These are phyloP conservation scores for Penicillium psychrosexuale DNA, from an alignment of 2,329 filamentous ascomycete species.

Conservation along the genomic window DNA sequence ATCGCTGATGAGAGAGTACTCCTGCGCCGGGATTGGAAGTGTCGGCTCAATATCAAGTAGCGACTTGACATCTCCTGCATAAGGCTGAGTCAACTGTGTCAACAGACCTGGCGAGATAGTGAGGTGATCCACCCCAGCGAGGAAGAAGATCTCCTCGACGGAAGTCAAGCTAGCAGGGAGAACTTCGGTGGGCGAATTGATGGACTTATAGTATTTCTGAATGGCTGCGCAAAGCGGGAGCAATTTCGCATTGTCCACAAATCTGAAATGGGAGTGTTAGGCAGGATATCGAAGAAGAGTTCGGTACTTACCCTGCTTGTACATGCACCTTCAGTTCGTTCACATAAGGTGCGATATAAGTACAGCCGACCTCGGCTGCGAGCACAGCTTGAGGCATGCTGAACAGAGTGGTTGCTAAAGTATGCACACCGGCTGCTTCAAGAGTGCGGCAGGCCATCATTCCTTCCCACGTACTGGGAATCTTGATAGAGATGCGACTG, in stretches of 20 bases:
- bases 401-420: slow-evolving; percentile 63
- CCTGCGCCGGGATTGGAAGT: slow-evolving; percentile 8
- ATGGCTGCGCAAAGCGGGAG: slow-evolving; percentile 52
- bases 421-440: slow-evolving; percentile 54
- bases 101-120: slow-evolving; percentile 58
- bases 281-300: background rate
- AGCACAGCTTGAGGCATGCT: slow-evolving; percentile 59
- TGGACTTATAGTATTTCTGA: slow-evolving; percentile 52
- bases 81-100: slow-evolving; percentile 44
- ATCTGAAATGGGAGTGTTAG: slow-evolving; percentile 11
- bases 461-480: slow-evolving; percentile 63
- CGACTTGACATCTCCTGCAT: slow-evolving; percentile 31
- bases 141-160: slow-evolving; percentile 55
- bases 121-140: slow-evolving; percentile 58
- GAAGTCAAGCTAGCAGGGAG: slow-evolving; percentile 58
- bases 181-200: slow-evolving; percentile 46
- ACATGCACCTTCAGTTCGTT: slow-evolving; percentile 65
- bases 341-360: slow-evolving; percentile 63
- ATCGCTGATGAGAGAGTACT: slow-evolving; percentile 36
- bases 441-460: slow-evolving; percentile 57
- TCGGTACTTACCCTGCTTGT: slow-evolving; percentile 35
- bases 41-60: slow-evolving; percentile 26
- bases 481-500: slow-evolving; percentile 59
- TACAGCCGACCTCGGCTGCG: slow-evolving; percentile 57
- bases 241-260: slow-evolving; percentile 28